Base-by-base conservation (phyloP, 768 basidiomycete species). In the Psilocybe subaeruginosa region DNA sequence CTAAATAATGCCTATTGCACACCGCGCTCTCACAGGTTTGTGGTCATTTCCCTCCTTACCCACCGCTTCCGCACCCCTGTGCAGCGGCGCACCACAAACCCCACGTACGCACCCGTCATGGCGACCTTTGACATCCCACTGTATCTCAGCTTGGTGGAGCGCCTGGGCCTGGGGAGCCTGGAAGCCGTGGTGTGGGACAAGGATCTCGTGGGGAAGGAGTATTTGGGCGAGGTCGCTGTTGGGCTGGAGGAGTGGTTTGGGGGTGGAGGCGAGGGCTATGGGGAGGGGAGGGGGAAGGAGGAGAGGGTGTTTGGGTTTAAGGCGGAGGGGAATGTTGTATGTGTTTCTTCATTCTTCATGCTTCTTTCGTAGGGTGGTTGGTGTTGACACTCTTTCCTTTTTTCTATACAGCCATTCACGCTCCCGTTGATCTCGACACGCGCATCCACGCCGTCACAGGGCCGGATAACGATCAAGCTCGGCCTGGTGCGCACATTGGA, bases 151-250 rank as follows among this genome's bases (percentile, higher is more conserved):
- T 81, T 90, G 27, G 87, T 88, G 0, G 90, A 90, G 65, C 78
- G 79, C 47, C 79, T 92, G 4, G 37, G 37, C 37, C 8, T 39
- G 37, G 89, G 90, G 31, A 86, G 82, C 3, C 65, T 97, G 43
- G 95, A 98, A 73, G 78, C 93, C 35, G 88, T 97, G 9, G 81
- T 94, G 0, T 99, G 96, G 95, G 95, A 95, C 74, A 94, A 90
- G 77, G 95, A 97, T 74, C 77, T 91, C 64, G 72, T 94, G 68
- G 83, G 80, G 67, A 97, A 95, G 77, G 96, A 97, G 50, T 99
- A 97, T 72, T 80, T 99, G 14, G 97, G 97, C n/a, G 96, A 99
- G 73, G 82, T 85, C 4, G 83, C 88, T 0, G 64, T 97, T 8
- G 83, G 85, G 0, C 69, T 96, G 17, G 87, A 87, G 23, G 86